Percentiles rank a stretch among this genome's conserved stretches.
Conservation (phyloP, 495 filamentous ascomycete species). For the Daldinia concentrica region DNA sequence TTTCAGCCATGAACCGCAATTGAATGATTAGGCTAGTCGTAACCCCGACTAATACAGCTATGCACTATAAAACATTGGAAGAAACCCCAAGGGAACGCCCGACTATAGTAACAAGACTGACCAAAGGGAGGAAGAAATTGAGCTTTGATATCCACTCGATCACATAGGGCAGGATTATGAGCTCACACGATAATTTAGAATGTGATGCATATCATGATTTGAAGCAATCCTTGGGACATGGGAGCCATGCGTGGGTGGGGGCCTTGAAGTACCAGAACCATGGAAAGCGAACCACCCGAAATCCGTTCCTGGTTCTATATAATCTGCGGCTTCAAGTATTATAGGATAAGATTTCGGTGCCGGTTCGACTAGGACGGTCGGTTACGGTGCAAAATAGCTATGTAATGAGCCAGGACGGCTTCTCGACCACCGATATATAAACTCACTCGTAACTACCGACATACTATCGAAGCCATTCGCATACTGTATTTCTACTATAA, state of each 20-base stretch:
- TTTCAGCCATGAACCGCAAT: not conserved
- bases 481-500: not conserved
- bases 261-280: not conserved
- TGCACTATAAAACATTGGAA: not conserved
- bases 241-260: not conserved
- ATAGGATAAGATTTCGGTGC: too few relatives aligned
- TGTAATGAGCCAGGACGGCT: not conserved
- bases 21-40: not conserved
- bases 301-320: not conserved
- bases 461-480: not conserved
- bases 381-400: not conserved
- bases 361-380: too few relatives aligned
- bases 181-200: not conserved
- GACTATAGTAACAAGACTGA: not conserved
- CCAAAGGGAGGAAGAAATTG: not conserved
- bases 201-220: not conserved
- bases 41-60: not conserved
- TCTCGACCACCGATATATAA: not conserved
- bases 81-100: slow-evolving; percentile 10
- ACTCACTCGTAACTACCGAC: not conserved
- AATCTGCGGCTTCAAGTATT: not conserved
- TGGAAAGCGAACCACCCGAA: not conserved
- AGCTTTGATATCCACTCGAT: slow-evolving; percentile 7
- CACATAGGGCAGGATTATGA: slow-evolving; percentile 6
- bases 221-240: not conserved